A percentile compares a stretch with the other conserved stretches of the same genome.
Conservation (phyloP, 352 stramenopile species). For the Globisporangium nunn region DNA sequence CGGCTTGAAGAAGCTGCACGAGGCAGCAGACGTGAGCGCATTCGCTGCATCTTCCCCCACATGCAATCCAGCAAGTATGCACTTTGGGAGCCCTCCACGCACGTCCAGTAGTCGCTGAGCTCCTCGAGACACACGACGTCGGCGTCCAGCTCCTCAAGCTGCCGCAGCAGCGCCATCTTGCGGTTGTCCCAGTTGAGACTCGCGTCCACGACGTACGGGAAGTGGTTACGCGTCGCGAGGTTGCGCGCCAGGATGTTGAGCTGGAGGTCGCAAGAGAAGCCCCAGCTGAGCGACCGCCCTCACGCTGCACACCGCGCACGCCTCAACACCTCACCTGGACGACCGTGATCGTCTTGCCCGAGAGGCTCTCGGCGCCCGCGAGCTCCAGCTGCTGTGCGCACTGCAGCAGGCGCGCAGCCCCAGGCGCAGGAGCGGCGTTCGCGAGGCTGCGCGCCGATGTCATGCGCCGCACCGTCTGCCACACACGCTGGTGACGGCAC, state of each 20-base stretch:
- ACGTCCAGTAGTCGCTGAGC: conserved; percentile 87
- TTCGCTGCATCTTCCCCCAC: too few relatives aligned
- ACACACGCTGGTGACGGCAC: conserved; percentile 37
- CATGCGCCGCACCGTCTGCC: conserved; percentile 35
- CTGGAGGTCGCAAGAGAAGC: conserved; percentile 11
- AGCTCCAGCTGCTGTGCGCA: conserved; percentile 45
- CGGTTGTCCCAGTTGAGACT: conserved; percentile 82
- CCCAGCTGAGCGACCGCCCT: background rate
- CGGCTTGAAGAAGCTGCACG: conserved; percentile 71
- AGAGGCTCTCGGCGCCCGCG: conserved; percentile 19
- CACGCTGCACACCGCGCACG: too few relatives aligned
- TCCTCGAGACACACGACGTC: conserved; percentile 84
- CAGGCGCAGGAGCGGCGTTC: background rate
- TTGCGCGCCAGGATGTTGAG: conserved; percentile 85
- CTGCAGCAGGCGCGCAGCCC: conserved; percentile 26
- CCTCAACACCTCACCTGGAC: conserved; percentile 37
- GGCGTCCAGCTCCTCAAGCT: conserved; percentile 68
- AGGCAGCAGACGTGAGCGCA: background rate
- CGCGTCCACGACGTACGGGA: conserved; percentile 79
- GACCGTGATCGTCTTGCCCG: conserved; percentile 65
- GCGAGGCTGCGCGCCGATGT: background rate
- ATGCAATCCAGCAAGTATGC: too few relatives aligned
- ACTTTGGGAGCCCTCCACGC: conserved; percentile 12
- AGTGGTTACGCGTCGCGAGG: conserved; percentile 76
- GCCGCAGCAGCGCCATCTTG: conserved; percentile 66